Conservation (phyloP, 2,329 filamentous ascomycete species). For the Talaromyces sp. region DNA sequence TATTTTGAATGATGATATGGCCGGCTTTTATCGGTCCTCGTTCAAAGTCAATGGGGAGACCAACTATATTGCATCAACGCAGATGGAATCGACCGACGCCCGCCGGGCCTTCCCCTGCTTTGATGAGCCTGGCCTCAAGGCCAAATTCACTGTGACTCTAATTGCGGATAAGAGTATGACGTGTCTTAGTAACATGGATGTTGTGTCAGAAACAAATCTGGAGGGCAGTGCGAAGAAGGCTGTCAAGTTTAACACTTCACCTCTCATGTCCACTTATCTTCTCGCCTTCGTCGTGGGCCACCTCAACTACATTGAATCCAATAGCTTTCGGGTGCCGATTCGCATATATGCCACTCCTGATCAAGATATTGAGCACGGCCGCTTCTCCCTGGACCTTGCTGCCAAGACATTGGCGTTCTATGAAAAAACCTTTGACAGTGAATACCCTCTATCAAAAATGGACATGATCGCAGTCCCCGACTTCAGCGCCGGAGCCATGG, state of each 20-base stretch:
- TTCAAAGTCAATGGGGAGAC: neutral
- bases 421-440: slow-evolving; percentile 84
- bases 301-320: slow-evolving; percentile 88
- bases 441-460: slow-evolving; percentile 91
- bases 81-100: neutral
- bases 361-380: slow-evolving; percentile 83
- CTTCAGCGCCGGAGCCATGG: slow-evolving; percentile 81
- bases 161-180: neutral
- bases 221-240: slow-evolving; percentile 57
- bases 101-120: neutral
- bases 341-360: slow-evolving; percentile 88
- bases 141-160: neutral
- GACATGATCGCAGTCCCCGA: slow-evolving; percentile 89
- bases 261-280: slow-evolving; percentile 93
- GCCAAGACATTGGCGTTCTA: slow-evolving; percentile 94
- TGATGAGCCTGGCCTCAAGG: neutral
- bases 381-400: slow-evolving; percentile 82
- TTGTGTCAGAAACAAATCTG: neutral
- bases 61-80: neutral
- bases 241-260: slow-evolving; percentile 87
- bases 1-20: neutral
- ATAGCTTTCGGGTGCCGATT: slow-evolving; percentile 83
- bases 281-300: slow-evolving; percentile 90
- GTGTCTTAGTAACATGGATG: neutral
- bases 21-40: neutral